These are phyloP conservation scores for Sungouiella thailandica DNA, from an alignment of 805 yeast genomes.

Conservation along the genomic window DNA sequence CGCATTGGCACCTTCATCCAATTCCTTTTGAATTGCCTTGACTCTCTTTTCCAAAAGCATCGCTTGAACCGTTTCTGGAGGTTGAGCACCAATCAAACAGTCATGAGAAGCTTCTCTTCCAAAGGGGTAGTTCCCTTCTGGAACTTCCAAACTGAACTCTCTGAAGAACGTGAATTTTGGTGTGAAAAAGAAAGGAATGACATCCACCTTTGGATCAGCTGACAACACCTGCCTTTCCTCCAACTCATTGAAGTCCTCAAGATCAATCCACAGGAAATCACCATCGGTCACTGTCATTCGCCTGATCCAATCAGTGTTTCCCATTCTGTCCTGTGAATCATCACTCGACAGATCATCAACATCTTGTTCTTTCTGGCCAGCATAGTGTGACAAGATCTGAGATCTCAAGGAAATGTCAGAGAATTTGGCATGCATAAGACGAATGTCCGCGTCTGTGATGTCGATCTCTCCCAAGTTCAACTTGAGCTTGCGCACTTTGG, in stretches of 20 bases:
- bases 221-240: constrained; percentile 43
- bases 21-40: constrained; percentile 9
- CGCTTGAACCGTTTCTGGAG: constrained; percentile 54
- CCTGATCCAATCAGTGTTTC: background rate
- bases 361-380: constrained; percentile 6
- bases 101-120: constrained; percentile 60
- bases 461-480: constrained; percentile 68
- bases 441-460: constrained; percentile 60
- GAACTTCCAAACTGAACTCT: constrained; percentile 40
- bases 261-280: constrained; percentile 60
- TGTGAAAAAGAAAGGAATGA: constrained; percentile 45
- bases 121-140: constrained; percentile 49
- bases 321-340: too few species aligned
- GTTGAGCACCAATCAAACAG: constrained; percentile 52
- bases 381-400: constrained; percentile 12
- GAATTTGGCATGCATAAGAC: constrained; percentile 62
- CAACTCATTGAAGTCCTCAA: constrained; percentile 70
- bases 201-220: constrained; percentile 38
- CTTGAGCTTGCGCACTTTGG: constrained; percentile 46
- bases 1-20: constrained; percentile 8
- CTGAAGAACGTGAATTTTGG: constrained; percentile 61
- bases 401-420: constrained; percentile 45
- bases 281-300: constrained; percentile 15
- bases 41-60: constrained; percentile 30
- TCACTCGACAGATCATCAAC: too few species aligned